Evolutionary conservation across 1,284 basidiomycete species (phyloP).

Genomic region (Ustilago trichophora): DNA sequence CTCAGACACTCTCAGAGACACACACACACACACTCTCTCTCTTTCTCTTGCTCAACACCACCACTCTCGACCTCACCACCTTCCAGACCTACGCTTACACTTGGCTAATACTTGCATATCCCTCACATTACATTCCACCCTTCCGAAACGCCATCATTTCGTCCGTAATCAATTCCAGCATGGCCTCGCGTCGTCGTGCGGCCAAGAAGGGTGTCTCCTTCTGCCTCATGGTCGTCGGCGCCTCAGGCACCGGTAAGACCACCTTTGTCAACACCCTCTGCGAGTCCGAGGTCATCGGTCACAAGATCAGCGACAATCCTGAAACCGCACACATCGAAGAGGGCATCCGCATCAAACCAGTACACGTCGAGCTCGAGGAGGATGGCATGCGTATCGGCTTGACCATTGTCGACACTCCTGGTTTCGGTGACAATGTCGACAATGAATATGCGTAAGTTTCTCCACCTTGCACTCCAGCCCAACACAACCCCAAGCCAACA

Average conservation of each 20-base stretch:
- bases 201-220: slow-evolving; percentile 67
- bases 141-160: slow-evolving; percentile 27
- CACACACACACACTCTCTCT: slow-evolving; percentile 2
- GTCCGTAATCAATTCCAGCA: slow-evolving; percentile 39
- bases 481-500: too few relatives aligned
- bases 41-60: not conserved
- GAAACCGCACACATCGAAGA: slow-evolving; percentile 93
- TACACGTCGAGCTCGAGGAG: slow-evolving; percentile 95
- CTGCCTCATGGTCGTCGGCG: slow-evolving; percentile 66
- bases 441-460: slow-evolving; percentile 90
- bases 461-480: too few relatives aligned
- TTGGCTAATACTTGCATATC: too few relatives aligned
- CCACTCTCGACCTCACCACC: too few relatives aligned
- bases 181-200: slow-evolving; percentile 61
- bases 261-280: slow-evolving; percentile 67
- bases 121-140: not conserved
- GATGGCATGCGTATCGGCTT: slow-evolving; percentile 97
- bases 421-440: slow-evolving; percentile 98
- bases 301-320: slow-evolving; percentile 86
- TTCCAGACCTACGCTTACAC: too few relatives aligned
- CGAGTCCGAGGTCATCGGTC: slow-evolving; percentile 68
- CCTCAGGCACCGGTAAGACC: slow-evolving; percentile 65
- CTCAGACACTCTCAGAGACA: slow-evolving; percentile 10
- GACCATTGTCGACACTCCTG: slow-evolving; percentile 98
- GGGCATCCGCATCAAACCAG: slow-evolving; percentile 93